These are phyloP conservation scores for Claviceps pazoutovae DNA, from an alignment of 2,329 filamentous ascomycete species.

Conservation along the genomic window DNA sequence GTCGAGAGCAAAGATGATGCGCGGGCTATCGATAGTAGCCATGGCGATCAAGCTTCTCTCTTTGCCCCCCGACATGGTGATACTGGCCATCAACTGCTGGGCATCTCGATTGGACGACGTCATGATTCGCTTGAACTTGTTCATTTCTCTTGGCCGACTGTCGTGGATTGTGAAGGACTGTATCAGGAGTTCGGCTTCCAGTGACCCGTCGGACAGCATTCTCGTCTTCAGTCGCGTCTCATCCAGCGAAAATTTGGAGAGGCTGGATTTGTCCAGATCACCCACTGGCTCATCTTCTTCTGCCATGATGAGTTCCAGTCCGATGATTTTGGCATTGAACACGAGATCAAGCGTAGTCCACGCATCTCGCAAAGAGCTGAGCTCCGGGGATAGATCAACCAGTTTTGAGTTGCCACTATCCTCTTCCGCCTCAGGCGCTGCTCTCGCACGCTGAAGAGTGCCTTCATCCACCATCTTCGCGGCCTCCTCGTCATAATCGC, in stretches of 20 bases:
- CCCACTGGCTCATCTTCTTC: slow-evolving; percentile 65
- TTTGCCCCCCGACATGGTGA: slow-evolving; percentile 78
- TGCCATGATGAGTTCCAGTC: slow-evolving; percentile 73
- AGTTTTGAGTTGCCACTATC: slow-evolving; percentile 24
- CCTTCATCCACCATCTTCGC: slow-evolving; percentile 56
- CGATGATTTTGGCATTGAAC: slow-evolving; percentile 78
- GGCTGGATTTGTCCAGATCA: slow-evolving; percentile 61
- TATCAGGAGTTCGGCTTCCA: slow-evolving; percentile 87
- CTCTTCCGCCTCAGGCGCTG: slow-evolving; percentile 17
- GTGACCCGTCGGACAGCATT: slow-evolving; percentile 79
- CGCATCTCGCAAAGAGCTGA: slow-evolving; percentile 51
- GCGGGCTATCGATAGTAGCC: slow-evolving; percentile 85
- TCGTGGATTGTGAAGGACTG: slow-evolving; percentile 92
- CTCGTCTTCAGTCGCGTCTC: slow-evolving; percentile 82
- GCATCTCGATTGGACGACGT: slow-evolving; percentile 87
- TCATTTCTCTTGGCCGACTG: slow-evolving; percentile 74
- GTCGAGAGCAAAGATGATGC: slow-evolving; percentile 88
- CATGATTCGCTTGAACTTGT: slow-evolving; percentile 98
- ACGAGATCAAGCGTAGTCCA: slow-evolving; percentile 92
- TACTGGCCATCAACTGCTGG: slow-evolving; percentile 94
- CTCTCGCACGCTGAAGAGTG: slow-evolving; percentile 35
- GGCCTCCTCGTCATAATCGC: slow-evolving; percentile 60
- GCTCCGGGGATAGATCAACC: slow-evolving; percentile 52
- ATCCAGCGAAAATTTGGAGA: slow-evolving; percentile 90
- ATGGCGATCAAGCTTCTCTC: slow-evolving; percentile 78